Percentiles rank a stretch among this genome's conserved stretches.
These are phyloP conservation scores for Aspergillus sp. DNA, from an alignment of 2,329 filamentous ascomycete species.

Conservation along the genomic window DNA sequence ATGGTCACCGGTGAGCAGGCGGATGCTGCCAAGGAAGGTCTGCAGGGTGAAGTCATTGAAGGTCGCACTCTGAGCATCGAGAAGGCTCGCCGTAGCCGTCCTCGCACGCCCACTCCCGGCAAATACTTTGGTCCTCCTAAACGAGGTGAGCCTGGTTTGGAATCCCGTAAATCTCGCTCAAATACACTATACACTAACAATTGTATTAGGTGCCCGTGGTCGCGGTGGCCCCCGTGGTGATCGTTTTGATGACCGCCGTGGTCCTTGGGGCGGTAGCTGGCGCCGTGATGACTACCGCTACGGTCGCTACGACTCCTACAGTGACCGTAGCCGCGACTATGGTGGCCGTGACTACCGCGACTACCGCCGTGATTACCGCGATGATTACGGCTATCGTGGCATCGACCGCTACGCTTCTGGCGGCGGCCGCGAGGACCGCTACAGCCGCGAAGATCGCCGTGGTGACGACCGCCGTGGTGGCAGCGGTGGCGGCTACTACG, in stretches of 20 bases:
- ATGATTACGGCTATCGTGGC: constrained; percentile 33
- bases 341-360: constrained; percentile 39
- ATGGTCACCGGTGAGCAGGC: constrained; percentile 94
- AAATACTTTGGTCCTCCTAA: constrained; percentile 99
- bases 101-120: constrained; percentile 91
- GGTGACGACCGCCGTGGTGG: constrained; percentile 38
- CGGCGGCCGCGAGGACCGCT: constrained; percentile 44
- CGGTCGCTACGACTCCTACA: constrained; percentile 42
- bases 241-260: constrained; percentile 49
- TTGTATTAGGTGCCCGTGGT: constrained; percentile 28
- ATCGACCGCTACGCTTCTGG: constrained; percentile 39
- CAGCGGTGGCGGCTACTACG: constrained; percentile 47
- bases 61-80: constrained; percentile 96
- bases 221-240: constrained; percentile 37
- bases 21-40: constrained; percentile 90
- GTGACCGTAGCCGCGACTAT: constrained; percentile 43
- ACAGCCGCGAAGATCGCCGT: constrained; percentile 38
- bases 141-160: constrained; percentile 61
- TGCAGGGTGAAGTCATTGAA: constrained; percentile 92
- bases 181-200: not conserved
- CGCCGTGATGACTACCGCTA: constrained; percentile 40
- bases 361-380: constrained; percentile 43
- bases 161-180: constrained; percentile 1
- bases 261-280: constrained; percentile 45
- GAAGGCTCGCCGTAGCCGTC: constrained; percentile 91